A percentile compares a stretch with the other conserved stretches of the same genome.
Conservation (phyloP, 140 eudicot genomes). For the Erigeron philadelphicus region DNA sequence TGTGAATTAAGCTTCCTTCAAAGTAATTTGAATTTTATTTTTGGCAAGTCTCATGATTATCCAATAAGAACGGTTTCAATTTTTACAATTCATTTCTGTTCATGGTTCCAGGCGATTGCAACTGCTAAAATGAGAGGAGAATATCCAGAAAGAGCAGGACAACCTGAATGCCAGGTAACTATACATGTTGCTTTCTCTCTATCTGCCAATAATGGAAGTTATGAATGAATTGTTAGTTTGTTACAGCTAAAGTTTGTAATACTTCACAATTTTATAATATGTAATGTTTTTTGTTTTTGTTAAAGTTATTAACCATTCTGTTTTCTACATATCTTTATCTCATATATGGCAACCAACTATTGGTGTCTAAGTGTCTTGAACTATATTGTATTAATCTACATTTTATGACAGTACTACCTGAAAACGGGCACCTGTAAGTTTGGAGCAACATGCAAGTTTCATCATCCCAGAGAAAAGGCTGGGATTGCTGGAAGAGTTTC, state of each 20-base stretch:
- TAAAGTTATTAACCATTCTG: not conserved
- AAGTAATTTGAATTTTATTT: not conserved
- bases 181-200: not conserved
- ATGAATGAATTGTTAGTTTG: too few relatives aligned
- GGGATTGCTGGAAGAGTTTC: conserved; percentile 83
- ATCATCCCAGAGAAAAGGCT: conserved; percentile 91
- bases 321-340: not conserved
- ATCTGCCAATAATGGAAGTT: not conserved
- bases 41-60: too few relatives aligned
- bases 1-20: not conserved
- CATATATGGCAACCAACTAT: not conserved
- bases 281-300: not conserved
- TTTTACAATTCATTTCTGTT: conserved; percentile 3
- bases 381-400: conserved; percentile 8
- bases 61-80: too few relatives aligned
- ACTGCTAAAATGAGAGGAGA: conserved; percentile 93
- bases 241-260: too few relatives aligned
- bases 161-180: conserved; percentile 89
- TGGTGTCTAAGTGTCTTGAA: conserved; percentile 12
- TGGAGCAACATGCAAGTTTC: conserved; percentile 95
- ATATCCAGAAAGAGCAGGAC: conserved; percentile 90
- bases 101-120: conserved; percentile 63
- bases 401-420: conserved; percentile 54
- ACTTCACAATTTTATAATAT: not conserved
- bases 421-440: conserved; percentile 92